Percentiles rank a stretch among this genome's conserved stretches.
Conservation (phyloP, 2,329 filamentous ascomycete genomes). For the Fusarium mexicanum region DNA sequence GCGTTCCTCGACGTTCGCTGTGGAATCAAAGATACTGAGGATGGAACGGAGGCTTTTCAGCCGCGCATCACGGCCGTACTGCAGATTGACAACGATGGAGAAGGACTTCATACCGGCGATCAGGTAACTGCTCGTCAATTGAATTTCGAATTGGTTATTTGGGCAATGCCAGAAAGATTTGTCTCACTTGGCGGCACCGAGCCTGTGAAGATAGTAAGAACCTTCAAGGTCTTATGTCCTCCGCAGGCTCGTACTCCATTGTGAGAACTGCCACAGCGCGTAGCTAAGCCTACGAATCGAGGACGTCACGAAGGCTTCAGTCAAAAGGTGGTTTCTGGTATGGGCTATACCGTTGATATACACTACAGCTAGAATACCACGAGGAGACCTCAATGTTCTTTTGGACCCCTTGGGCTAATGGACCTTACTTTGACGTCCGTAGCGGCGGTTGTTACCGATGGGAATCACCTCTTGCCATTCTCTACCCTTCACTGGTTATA, state of each 20-base stretch:
- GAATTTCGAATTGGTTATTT: neutral
- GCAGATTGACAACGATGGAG: neutral
- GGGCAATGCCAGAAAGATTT: neutral
- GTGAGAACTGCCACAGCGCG: neutral
- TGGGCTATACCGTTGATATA: too few relatives aligned
- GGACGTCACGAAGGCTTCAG: too few relatives aligned
- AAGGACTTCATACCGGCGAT: neutral
- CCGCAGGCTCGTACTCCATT: neutral
- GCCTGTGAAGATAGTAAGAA: neutral
- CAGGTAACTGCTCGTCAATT: neutral
- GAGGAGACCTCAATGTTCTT: too few relatives aligned
- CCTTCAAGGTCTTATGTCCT: neutral
- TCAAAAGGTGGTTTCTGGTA: fast-evolving
- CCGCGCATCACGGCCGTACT: neutral
- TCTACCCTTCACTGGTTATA: neutral
- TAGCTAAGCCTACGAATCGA: too few relatives aligned
- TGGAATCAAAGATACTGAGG: neutral
- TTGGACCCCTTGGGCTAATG: fast-evolving
- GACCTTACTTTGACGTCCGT: too few relatives aligned
- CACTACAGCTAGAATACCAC: too few relatives aligned
- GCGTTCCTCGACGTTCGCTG: neutral
- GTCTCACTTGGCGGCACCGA: neutral
- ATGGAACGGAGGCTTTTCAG: neutral
- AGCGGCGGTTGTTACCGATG: too few relatives aligned
- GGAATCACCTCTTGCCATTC: neutral